Conservation (phyloP, 2,329 filamentous ascomycete species). For the Neonectria faginata region DNA sequence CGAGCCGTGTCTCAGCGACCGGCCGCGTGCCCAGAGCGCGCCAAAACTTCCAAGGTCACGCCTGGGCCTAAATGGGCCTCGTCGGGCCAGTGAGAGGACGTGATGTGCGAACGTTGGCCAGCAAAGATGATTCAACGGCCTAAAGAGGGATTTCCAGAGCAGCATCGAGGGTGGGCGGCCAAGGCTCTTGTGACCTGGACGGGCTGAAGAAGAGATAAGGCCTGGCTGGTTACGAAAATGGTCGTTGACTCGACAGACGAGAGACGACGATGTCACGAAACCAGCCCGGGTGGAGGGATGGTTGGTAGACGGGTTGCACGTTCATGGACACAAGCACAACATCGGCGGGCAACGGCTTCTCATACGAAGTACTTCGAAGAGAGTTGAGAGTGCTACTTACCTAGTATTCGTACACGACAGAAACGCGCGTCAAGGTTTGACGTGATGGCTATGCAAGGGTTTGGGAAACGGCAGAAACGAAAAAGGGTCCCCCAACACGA, state of each 20-base stretch:
- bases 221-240: not conserved
- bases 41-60: slow-evolving; percentile 17
- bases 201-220: not conserved
- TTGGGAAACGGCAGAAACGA: not conserved
- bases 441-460: slow-evolving; percentile 1
- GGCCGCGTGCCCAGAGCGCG: slow-evolving; percentile 14
- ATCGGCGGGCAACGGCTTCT: not conserved
- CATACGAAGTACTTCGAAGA: not conserved
- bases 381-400: not conserved
- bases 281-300: slow-evolving; percentile 5
- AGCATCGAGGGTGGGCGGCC: not conserved
- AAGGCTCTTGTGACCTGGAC: slow-evolving; percentile 16
- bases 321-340: slow-evolving; percentile 6
- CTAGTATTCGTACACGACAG: not conserved
- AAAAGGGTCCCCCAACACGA: slow-evolving; percentile 9
- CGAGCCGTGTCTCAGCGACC: slow-evolving; percentile 26
- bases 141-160: not conserved
- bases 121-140: slow-evolving; percentile 14
- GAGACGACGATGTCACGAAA: not conserved
- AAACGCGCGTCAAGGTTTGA: slow-evolving; percentile 2
- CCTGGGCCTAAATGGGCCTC: not conserved
- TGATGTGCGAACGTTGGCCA: slow-evolving; percentile 22
- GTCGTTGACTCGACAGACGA: not conserved
- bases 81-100: slow-evolving; percentile 17
- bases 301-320: slow-evolving; percentile 17